Conservation (phyloP, 2,329 filamentous ascomycete species). For the Sporothrix brunneoviolacea region DNA sequence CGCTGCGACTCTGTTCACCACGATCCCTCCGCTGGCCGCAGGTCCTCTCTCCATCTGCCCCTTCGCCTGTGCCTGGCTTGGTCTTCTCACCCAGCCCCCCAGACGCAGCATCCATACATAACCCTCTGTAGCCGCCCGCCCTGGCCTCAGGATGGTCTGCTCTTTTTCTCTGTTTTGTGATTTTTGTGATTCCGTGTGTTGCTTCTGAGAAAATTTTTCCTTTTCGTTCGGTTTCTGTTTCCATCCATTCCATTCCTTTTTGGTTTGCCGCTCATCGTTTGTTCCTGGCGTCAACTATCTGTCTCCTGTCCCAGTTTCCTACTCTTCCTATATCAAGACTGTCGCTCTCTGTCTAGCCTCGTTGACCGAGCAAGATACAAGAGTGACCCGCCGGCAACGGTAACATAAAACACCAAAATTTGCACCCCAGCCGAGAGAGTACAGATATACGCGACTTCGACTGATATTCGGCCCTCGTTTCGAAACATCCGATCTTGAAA, state of each 20-base stretch:
- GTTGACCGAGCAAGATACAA: slow-evolving; percentile 14
- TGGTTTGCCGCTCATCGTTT: neutral
- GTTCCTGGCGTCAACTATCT: neutral
- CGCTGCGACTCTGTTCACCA: slow-evolving; percentile 4
- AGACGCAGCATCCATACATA: slow-evolving; percentile 36
- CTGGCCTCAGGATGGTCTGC: slow-evolving; percentile 27
- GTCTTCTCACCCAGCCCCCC: neutral
- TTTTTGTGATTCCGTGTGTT: slow-evolving; percentile 18
- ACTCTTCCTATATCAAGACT: slow-evolving; percentile 9
- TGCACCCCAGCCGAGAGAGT: too few species aligned
- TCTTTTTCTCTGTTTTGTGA: slow-evolving; percentile 37
- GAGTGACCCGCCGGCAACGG: slow-evolving; percentile 14
- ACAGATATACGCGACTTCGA: too few species aligned
- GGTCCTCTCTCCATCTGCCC: neutral
- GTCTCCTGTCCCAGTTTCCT: too few species aligned
- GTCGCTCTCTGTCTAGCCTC: slow-evolving; percentile 8
- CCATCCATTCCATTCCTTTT: neutral
- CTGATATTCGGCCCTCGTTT: too few species aligned
- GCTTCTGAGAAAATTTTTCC: slow-evolving; percentile 22
- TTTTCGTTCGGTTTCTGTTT: neutral
- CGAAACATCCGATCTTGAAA: neutral
- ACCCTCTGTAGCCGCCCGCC: slow-evolving; percentile 40
- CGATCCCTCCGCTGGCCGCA: neutral
- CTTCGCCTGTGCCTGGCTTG: too few species aligned
- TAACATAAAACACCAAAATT: neutral